A percentile compares a stretch with the other conserved stretches of the same genome.
Conservation (phyloP, 768 basidiomycete species). For the Naematelia encephala region DNA sequence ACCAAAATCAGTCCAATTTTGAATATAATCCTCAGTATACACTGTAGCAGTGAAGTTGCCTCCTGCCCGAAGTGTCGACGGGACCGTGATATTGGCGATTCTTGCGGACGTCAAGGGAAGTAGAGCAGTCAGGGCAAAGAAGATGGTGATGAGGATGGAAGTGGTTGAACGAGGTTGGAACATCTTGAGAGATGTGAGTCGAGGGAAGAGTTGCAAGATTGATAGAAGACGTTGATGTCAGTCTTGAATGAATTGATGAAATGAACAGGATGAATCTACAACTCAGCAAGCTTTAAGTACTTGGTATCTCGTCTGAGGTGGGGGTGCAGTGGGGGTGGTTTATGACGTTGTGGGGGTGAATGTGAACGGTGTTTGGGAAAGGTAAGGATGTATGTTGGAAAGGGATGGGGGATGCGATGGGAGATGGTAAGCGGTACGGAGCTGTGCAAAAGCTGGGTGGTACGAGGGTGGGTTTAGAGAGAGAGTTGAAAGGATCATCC, state of each 20-base stretch:
- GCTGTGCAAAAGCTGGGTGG: too few relatives aligned
- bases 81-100: constrained; percentile 2
- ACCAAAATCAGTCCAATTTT: constrained; percentile 14
- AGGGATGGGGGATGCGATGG: not conserved
- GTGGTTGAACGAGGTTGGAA: not conserved
- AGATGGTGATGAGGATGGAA: not conserved
- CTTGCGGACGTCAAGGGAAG: too few relatives aligned
- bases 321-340: not conserved
- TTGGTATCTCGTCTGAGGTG: not conserved
- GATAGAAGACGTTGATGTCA: too few relatives aligned
- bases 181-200: too few relatives aligned
- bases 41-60: constrained; percentile 1
- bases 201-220: too few relatives aligned
- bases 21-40: not conserved
- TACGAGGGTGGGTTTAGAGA: too few relatives aligned
- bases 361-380: not conserved
- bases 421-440: not conserved
- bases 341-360: not conserved
- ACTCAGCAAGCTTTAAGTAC: too few relatives aligned
- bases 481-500: too few relatives aligned
- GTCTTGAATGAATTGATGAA: too few relatives aligned
- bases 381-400: too few relatives aligned
- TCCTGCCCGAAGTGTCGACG: not conserved
- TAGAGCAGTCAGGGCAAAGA: too few relatives aligned
- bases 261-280: too few relatives aligned